Conservation (phyloP, 345 rosid species). For the Acer negundo region DNA sequence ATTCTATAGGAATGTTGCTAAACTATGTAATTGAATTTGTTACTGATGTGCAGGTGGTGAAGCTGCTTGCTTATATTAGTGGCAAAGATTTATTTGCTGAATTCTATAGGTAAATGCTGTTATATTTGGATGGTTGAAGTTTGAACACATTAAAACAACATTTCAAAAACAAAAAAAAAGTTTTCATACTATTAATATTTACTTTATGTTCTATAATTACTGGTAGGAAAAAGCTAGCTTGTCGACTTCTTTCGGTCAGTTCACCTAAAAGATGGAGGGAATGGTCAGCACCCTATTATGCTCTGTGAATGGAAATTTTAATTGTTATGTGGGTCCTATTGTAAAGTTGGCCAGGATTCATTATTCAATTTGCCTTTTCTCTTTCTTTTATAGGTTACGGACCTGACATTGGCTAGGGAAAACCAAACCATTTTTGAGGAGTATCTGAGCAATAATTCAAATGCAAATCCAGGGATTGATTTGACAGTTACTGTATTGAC, state of each 20-base stretch:
- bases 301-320: slow-evolving; percentile 6
- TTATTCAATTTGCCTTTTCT: neutral
- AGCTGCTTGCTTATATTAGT: slow-evolving; percentile 69
- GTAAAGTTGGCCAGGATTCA: neutral
- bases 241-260: slow-evolving; percentile 64
- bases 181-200: neutral
- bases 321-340: neutral
- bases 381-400: slow-evolving; percentile 50
- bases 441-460: slow-evolving; percentile 48
- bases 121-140: neutral
- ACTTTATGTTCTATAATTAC: slow-evolving; percentile 2
- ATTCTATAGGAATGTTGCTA: neutral
- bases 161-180: neutral
- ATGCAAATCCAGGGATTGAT: slow-evolving; percentile 60
- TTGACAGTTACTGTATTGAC: slow-evolving; percentile 69
- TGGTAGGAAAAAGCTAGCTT: slow-evolving; percentile 68
- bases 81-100: slow-evolving; percentile 78
- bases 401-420: slow-evolving; percentile 74
- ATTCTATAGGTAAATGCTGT: slow-evolving; percentile 49
- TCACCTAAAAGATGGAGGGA: slow-evolving; percentile 84
- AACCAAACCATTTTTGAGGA: slow-evolving; percentile 64
- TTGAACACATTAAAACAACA: neutral
- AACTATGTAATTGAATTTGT: neutral
- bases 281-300: slow-evolving; percentile 49
- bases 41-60: slow-evolving; percentile 50